phyloP scores from a whole-genome alignment of 139 green algal species.

The Closterium sp. region DNA sequence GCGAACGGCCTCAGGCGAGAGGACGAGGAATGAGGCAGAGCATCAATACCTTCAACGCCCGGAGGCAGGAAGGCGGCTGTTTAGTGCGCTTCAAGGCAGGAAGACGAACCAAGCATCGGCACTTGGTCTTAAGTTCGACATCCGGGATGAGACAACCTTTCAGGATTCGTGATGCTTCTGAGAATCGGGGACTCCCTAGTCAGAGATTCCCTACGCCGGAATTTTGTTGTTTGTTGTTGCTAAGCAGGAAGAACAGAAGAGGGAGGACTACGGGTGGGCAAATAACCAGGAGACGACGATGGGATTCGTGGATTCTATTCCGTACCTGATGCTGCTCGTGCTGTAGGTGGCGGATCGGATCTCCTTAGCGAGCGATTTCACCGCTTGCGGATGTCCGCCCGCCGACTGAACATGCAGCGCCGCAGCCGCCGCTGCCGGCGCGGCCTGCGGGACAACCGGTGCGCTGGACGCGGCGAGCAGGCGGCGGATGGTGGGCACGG shows the following conservation, averaged over 20 bases:
- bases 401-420: not conserved
- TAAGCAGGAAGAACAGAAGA: too few relatives aligned
- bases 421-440: not conserved
- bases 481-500: not conserved
- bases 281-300: not conserved
- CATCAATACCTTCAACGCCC: too few relatives aligned
- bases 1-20: not conserved
- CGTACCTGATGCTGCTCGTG: not conserved
- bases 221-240: too few relatives aligned
- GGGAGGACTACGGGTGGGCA: not conserved
- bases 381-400: not conserved
- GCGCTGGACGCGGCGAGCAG: not conserved
- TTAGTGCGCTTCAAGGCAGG: not conserved
- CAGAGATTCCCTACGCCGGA: not conserved
- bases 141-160: not conserved
- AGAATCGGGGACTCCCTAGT: not conserved
- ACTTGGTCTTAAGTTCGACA: not conserved
- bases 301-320: not conserved
- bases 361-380: not conserved
- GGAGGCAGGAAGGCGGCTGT: too few relatives aligned
- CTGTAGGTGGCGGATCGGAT: not conserved
- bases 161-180: not conserved
- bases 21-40: too few relatives aligned
- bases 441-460: not conserved
- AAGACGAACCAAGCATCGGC: not conserved